These are phyloP conservation scores for Aspergillus tamarii DNA, from an alignment of 2,329 filamentous ascomycete species.

Conservation along the genomic window DNA sequence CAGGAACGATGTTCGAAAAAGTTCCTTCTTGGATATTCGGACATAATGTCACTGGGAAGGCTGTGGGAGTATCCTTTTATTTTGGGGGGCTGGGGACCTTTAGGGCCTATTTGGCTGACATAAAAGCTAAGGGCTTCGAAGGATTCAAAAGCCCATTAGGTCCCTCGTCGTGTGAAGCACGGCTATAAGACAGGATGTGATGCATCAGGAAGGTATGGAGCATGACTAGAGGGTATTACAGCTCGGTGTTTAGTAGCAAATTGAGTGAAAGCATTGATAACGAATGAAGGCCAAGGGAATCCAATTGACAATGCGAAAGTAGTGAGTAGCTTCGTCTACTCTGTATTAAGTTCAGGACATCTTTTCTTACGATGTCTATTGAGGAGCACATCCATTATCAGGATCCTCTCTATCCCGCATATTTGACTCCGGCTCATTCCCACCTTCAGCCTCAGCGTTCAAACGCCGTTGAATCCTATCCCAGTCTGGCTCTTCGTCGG, in stretches of 20 bases:
- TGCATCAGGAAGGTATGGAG: not conserved
- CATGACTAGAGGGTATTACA: not conserved
- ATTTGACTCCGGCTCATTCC: not conserved
- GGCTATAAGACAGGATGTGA: not conserved
- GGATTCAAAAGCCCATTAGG: constrained; percentile 10
- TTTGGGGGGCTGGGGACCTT: constrained; percentile 13
- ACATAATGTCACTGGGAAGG: constrained; percentile 29
- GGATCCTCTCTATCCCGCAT: not conserved
- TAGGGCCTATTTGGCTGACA: not conserved
- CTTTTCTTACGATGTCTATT: not conserved
- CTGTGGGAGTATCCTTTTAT: not conserved
- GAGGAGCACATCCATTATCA: not conserved
- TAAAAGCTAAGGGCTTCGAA: constrained; percentile 3
- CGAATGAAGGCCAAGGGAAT: too few relatives aligned
- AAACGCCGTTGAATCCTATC: not conserved
- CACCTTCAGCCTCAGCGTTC: not conserved
- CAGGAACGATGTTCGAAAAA: constrained; percentile 6
- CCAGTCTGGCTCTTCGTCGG: not conserved
- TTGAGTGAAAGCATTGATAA: too few relatives aligned
- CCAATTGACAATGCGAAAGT: not conserved
- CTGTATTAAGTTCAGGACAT: not conserved
- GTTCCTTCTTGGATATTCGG: constrained; percentile 13
- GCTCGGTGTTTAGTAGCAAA: too few relatives aligned
- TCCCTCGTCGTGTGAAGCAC: not conserved
- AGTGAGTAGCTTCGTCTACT: not conserved